Base-by-base conservation (phyloP, 1,284 basidiomycete species). In the Neotropicomus parvogracilis region DNA sequence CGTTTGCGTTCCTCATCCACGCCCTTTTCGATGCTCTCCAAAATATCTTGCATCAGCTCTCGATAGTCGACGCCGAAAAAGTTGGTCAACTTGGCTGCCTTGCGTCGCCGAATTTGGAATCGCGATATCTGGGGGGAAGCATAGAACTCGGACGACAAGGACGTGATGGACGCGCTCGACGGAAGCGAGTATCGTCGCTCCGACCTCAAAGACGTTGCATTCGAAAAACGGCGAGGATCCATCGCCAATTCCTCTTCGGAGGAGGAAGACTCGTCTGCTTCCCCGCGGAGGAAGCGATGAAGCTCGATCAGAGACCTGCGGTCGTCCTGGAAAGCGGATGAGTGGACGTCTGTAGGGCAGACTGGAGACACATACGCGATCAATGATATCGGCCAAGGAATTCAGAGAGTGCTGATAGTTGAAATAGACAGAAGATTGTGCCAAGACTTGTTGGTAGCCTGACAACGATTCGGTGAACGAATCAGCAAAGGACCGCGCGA, bases 51-150 rank as follows among this genome's bases (percentile, higher is more conserved):
- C 52, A 91, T 81, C 48, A 90, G 69, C 45, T 85, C 83, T 24
- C 80, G 77, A 60, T 91, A 89, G 63, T 87, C 77, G 38, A 89
- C 88, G 14, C 88, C 88, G 64, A 91, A 91, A 73, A 91, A 90
- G 66, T 84, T 77, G 21, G 83, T 83, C 50, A 90, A 72, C 70
- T 91, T 91, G 47, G 88, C 86, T 3, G 86, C 88, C 44, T 82
- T 74, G 32, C 80, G 73, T 42, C 88, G 74, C 39, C 88, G 80
- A 50, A 75, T 65, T 63, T 88, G 82, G 72, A 90, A 89, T 52
- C 72, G 73, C 10, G 71, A 72, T 46, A 70, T 62, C 44, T 79
- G 73, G 2, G 75, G 68, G 40, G 69, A 50, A 20, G 68, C 13
- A 21, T 60, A 66, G 47, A 67, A 70, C 43, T 80, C 79, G 16